Base-by-base conservation (phyloP, 352 stramenopile genomes). In the Phytophthora chlamydospora region DNA sequence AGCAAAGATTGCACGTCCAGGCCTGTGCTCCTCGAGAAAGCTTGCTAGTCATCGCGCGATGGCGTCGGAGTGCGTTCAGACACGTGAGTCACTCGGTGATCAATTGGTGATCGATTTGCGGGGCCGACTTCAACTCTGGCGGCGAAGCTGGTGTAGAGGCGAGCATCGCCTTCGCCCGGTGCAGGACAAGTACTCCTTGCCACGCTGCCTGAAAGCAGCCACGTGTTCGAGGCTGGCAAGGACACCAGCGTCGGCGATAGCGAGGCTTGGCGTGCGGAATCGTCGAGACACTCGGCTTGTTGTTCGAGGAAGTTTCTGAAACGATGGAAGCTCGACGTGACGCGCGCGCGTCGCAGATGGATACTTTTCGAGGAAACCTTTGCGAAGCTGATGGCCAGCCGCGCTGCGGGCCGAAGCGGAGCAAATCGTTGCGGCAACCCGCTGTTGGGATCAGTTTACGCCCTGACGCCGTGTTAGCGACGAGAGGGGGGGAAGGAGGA, bases 261-360 rank as follows among this genome's bases (percentile, higher is more conserved):
- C 43, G 40, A 29, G 6, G 14, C 35, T 31, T 39, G 3, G 19
- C 29, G 19, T 21, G 43, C 41, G 48, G 14, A 44, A 67, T 53
- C 50, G 58, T 66, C 58, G 58, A 56, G 43, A 55, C 58, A 55
- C 35, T 29, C 41, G 44, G 19, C 16, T 31, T 51, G 24, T 58
- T 39, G 51, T 58, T 47, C 33, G 47, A 39, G 38, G 53, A 68
- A 63, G 61, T 51, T 68, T 64, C 53, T 35, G 27, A 58, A 68
- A 64, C 38, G 31, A 68, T 58, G 29, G 55, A 61, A 65, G 32
- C 32, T 49, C 31, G 45, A 14, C 13, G 38, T 63, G 51, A 56
- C 59, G 46, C 51, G 27, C 33, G 38, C 42, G 51, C 16, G 46
- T 50, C 48, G 17, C 42, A 29, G 43, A 33, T 4, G 17, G 55